These are phyloP conservation scores for Urostyla sp. DNA, from an alignment of 73 alveolate species.

Conservation along the genomic window DNA sequence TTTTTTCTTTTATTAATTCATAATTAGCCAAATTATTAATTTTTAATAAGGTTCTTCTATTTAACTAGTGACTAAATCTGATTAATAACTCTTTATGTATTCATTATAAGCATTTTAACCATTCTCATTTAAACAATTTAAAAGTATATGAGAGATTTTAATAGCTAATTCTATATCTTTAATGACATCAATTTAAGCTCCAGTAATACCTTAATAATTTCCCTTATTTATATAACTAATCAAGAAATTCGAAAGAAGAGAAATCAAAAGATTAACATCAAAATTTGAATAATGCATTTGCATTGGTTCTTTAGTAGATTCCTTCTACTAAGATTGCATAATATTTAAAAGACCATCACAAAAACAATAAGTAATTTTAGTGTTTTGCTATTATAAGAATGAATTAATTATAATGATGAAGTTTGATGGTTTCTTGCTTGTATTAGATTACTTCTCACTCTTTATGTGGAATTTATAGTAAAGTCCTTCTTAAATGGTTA, in stretches of 20 bases:
- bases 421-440: not conserved
- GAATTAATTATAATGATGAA: not conserved
- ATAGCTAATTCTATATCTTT: conserved; percentile 24
- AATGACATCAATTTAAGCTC: conserved; percentile 1
- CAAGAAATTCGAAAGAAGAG: not conserved
- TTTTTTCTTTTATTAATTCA: conserved; percentile 11
- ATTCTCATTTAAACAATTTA: not conserved
- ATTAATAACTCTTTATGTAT: not conserved
- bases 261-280: too few species aligned
- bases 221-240: not conserved
- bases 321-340: not conserved
- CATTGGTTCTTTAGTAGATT: not conserved
- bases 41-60: not conserved
- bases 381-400: not conserved
- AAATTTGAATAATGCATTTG: too few species aligned
- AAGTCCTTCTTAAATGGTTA: not conserved
- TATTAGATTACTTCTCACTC: not conserved
- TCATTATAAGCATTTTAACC: not conserved
- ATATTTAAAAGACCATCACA: conserved; percentile 19
- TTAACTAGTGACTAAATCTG: not conserved
- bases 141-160: not conserved
- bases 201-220: conserved; percentile 2
- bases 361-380: conserved; percentile 6
- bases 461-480: conserved; percentile 13
- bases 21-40: conserved; percentile 6